Conservation (phyloP, 257 asterid genomes). For the Nicotiana tomentosiformis region DNA sequence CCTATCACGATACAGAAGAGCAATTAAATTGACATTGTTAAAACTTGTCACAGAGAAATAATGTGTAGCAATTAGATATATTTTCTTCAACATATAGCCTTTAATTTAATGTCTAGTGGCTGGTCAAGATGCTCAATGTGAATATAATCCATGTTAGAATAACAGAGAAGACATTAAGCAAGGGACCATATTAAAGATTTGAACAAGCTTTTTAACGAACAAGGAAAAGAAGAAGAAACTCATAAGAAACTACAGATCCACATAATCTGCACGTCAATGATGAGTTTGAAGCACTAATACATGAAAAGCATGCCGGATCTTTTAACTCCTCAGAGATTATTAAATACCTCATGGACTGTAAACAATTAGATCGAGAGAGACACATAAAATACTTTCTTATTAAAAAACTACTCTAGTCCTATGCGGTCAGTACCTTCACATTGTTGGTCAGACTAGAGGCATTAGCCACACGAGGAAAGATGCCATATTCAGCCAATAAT, state of each 20-base stretch:
- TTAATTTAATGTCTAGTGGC: not conserved
- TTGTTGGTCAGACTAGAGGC: constrained; percentile 76
- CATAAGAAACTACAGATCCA: not conserved
- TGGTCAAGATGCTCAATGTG: not conserved
- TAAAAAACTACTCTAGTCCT: not conserved
- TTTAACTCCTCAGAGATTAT: not conserved
- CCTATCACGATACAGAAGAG: not conserved
- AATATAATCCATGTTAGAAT: not conserved
- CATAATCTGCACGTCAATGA: not conserved
- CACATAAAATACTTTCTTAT: not conserved
- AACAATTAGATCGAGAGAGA: not conserved
- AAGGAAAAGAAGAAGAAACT: not conserved
- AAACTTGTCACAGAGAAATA: not conserved
- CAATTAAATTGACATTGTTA: not conserved
- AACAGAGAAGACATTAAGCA: not conserved
- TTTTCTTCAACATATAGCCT: not conserved
- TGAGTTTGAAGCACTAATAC: not conserved
- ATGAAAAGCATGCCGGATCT: not conserved
- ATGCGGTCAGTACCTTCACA: constrained; percentile 49
- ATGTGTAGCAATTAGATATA: not conserved
- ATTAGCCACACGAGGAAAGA: constrained; percentile 78
- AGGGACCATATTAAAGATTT: not conserved
- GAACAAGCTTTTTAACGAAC: not conserved
- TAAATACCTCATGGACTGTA: not conserved
- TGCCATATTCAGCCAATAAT: constrained; percentile 73